Evolutionary conservation across 2,329 filamentous ascomycete species (phyloP).

Genomic region (Triangularia verruculosa): DNA sequence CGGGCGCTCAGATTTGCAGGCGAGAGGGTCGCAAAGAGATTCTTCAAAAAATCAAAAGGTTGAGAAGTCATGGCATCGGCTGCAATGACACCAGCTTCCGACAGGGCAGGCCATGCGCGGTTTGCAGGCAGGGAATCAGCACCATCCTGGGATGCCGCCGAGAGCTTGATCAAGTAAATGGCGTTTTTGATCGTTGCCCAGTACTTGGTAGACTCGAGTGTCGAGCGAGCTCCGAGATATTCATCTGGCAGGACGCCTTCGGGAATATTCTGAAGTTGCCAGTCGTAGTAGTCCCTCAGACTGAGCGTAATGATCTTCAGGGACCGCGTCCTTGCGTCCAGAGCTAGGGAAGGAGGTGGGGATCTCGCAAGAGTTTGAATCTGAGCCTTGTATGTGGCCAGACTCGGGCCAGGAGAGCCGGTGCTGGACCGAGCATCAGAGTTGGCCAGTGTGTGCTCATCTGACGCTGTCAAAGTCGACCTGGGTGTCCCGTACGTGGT

Average conservation of each 20-base stretch:
- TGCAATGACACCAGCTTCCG: conserved; percentile 24
- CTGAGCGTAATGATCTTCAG: conserved; percentile 25
- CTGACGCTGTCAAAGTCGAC: conserved; percentile 14
- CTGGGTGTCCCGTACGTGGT: conserved; percentile 11
- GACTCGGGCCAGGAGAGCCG: conserved; percentile 15
- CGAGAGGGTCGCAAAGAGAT: conserved; percentile 28
- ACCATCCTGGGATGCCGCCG: conserved; percentile 19
- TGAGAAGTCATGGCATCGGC: conserved; percentile 26
- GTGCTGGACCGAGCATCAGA: conserved; percentile 8
- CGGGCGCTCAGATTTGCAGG: conserved; percentile 27
- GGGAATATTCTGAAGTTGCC: conserved; percentile 26
- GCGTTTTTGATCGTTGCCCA: conserved; percentile 28
- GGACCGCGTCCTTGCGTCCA: conserved; percentile 22
- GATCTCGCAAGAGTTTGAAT: conserved; percentile 20
- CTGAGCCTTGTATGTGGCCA: conserved; percentile 22
- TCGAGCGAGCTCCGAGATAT: conserved; percentile 22
- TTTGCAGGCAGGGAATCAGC: conserved; percentile 17
- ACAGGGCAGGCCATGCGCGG: conserved; percentile 25
- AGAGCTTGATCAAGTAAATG: conserved; percentile 28
- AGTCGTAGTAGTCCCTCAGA: conserved; percentile 27
- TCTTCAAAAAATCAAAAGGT: conserved; percentile 29
- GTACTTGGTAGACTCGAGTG: conserved; percentile 23
- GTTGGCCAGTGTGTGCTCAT: conserved; percentile 13
- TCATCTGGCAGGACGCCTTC: conserved; percentile 26
- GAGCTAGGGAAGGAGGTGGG: conserved; percentile 19